phyloP scores from a whole-genome alignment of 2,329 filamentous ascomycete genomes.

The Ophiostoma tasmaniense region DNA sequence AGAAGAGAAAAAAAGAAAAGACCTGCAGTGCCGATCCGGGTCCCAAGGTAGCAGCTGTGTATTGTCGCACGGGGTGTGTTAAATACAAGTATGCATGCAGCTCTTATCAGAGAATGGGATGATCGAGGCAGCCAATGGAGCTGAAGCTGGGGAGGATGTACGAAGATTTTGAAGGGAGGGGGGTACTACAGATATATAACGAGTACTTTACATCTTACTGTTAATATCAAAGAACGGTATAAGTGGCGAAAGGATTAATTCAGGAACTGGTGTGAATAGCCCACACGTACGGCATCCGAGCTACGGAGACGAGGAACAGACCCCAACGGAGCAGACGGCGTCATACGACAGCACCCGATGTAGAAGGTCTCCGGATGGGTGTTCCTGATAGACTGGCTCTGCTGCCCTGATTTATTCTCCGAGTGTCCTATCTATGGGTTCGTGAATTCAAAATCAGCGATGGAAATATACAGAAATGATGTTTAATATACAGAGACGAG shows the following conservation, averaged over 20 bases:
- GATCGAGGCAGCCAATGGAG: not conserved
- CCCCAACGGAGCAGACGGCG: not conserved
- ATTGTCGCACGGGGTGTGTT: not conserved
- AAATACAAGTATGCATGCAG: not conserved
- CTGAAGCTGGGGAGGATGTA: not conserved
- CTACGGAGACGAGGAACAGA: not conserved
- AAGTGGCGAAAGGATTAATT: not conserved
- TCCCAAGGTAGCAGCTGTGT: not conserved
- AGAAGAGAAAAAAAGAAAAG: not conserved
- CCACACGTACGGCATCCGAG: not conserved
- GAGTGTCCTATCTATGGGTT: not conserved
- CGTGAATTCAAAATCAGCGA: too few species aligned
- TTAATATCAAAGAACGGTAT: not conserved
- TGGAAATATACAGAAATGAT: too few species aligned
- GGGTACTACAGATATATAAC: not conserved
- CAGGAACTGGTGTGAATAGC: not conserved
- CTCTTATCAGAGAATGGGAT: not conserved
- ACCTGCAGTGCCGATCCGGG: not conserved
- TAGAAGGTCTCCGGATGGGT: not conserved
- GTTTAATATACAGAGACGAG: not conserved
- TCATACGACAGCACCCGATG: not conserved
- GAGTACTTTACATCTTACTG: not conserved
- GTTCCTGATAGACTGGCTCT: not conserved
- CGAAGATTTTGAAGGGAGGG: not conserved
- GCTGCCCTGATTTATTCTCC: not conserved